phyloP scores from a whole-genome alignment of 495 filamentous ascomycete genomes.

The Talaromyces stipitatus region DNA sequence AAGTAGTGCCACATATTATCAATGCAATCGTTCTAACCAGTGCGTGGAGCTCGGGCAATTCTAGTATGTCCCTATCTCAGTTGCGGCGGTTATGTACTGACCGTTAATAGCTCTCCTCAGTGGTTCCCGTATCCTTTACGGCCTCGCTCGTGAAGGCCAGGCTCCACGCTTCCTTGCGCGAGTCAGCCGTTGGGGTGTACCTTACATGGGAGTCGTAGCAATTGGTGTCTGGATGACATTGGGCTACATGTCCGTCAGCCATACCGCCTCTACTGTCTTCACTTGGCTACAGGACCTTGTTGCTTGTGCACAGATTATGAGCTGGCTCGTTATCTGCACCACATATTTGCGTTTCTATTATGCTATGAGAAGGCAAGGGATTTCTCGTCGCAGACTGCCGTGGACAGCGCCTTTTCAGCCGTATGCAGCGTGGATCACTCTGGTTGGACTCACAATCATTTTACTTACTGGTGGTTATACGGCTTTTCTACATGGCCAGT shows the following conservation, averaged over 20 bases:
- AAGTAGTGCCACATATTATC: conserved; percentile 53
- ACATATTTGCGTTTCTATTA: conserved; percentile 49
- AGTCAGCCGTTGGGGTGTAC: conserved; percentile 29
- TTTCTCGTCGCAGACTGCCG: conserved; percentile 34
- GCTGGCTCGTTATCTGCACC: conserved; percentile 47
- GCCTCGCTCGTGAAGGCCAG: conserved; percentile 27
- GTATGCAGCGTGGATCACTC: conserved; percentile 36
- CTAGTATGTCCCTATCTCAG: too few species aligned
- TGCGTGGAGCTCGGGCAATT: conserved; percentile 55
- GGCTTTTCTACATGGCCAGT: too few species aligned
- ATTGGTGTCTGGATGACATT: conserved; percentile 17
- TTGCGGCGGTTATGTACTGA: too few species aligned
- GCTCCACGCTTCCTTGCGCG: conserved; percentile 23
- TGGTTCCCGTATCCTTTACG: conserved; percentile 49
- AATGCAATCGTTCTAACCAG: conserved; percentile 64
- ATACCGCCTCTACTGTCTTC: conserved; percentile 22
- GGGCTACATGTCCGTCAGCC: conserved; percentile 24
- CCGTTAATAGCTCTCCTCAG: too few species aligned
- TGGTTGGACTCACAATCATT: too few species aligned
- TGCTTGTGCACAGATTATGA: conserved; percentile 44
- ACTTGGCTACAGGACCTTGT: conserved; percentile 49
- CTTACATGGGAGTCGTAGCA: conserved; percentile 25
- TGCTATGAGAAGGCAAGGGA: conserved; percentile 38
- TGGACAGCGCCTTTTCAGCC: conserved; percentile 46
- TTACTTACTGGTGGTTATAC: too few species aligned